Evolutionary conservation across 2,329 filamentous ascomycete species (phyloP).

Genomic region (Davidsoniella australis): DNA sequence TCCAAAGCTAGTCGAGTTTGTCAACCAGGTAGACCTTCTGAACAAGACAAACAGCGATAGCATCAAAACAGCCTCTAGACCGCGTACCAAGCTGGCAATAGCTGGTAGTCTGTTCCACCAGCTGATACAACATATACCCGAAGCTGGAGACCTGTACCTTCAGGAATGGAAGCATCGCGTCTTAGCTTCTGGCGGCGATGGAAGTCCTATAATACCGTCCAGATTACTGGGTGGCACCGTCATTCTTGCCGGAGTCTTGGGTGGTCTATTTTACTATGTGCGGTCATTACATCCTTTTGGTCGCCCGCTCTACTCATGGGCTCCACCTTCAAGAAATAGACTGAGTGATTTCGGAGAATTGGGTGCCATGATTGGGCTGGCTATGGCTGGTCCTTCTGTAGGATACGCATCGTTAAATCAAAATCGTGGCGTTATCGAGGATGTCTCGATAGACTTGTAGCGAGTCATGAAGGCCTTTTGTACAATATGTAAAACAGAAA

Average conservation of each 20-base stretch:
- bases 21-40: conserved; percentile 2
- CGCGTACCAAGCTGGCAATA: conserved; percentile 17
- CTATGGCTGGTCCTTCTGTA: conserved; percentile 4
- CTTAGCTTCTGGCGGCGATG: neutral
- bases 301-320: conserved; percentile 27
- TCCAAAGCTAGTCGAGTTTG: conserved; percentile 15
- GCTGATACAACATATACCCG: conserved; percentile 19
- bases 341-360: conserved; percentile 30
- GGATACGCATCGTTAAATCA: conserved; percentile 3
- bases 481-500: neutral
- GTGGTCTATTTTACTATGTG: conserved; percentile 22
- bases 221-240: conserved; percentile 17
- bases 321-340: conserved; percentile 17
- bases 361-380: conserved; percentile 26
- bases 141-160: conserved; percentile 18
- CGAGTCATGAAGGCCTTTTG: neutral
- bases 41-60: conserved; percentile 15
- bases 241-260: conserved; percentile 22
- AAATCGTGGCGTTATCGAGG: conserved; percentile 2
- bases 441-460: conserved; percentile 11
- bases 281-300: conserved; percentile 28
- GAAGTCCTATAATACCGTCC: conserved; percentile 1
- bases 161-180: conserved; percentile 19
- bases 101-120: conserved; percentile 18
- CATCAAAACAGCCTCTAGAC: conserved; percentile 18